Conservation (phyloP, 371 early-diverging fungal genomes). For the Coemansia sp. region DNA sequence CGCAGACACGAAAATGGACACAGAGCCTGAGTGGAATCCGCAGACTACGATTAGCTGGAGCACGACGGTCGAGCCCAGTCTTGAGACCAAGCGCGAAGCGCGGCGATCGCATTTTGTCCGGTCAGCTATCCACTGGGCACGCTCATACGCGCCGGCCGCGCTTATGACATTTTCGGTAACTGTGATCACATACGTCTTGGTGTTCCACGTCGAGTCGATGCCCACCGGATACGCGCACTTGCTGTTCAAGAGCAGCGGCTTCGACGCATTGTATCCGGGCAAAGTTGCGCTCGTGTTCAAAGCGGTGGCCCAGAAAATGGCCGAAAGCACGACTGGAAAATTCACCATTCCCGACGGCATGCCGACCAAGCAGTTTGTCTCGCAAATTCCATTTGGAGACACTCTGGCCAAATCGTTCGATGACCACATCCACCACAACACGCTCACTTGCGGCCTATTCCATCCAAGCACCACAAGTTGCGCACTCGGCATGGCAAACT, state of each 20-base stretch:
- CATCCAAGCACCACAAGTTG: slow-evolving; percentile 68
- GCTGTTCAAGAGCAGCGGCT: slow-evolving; percentile 26
- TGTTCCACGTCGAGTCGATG: slow-evolving; percentile 34
- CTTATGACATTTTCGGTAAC: slow-evolving; percentile 31
- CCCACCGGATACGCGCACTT: slow-evolving; percentile 30
- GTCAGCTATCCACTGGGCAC: slow-evolving; percentile 1
- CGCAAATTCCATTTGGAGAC: slow-evolving; percentile 14
- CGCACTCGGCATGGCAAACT: slow-evolving; percentile 30
- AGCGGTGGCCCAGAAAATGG: slow-evolving; percentile 12
- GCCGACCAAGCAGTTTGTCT: slow-evolving; percentile 29
- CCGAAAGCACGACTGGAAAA: too few relatives aligned
- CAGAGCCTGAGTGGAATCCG: background rate
- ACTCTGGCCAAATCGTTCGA: slow-evolving; percentile 9
- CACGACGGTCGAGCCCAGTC: slow-evolving; percentile 14
- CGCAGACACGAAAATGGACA: background rate
- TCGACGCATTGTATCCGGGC: slow-evolving; percentile 32
- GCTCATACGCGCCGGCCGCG: slow-evolving; percentile 29
- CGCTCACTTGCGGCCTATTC: slow-evolving; percentile 68
- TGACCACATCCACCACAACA: slow-evolving; percentile 59
- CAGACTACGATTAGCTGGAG: slow-evolving; percentile 12
- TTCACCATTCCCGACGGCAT: slow-evolving; percentile 25
- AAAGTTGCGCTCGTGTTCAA: slow-evolving; percentile 11
- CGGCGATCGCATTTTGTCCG: background rate
- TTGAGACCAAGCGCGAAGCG: slow-evolving; percentile 8
- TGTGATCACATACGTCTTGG: slow-evolving; percentile 15